These are phyloP conservation scores for Pythium guiyangense DNA, from an alignment of 352 stramenopile species.

Conservation along the genomic window DNA sequence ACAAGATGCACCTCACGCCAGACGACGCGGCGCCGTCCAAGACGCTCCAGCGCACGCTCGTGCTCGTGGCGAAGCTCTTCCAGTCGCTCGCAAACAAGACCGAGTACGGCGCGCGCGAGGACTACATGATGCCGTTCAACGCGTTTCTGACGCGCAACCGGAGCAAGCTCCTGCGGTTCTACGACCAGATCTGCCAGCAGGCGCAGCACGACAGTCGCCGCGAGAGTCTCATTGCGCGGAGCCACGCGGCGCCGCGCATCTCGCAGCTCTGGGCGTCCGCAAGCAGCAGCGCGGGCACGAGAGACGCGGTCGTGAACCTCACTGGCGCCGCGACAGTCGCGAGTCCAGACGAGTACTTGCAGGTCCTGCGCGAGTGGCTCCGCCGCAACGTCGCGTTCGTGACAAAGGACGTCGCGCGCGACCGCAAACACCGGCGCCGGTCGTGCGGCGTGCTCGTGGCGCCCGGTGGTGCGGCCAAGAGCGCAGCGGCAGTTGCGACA, in stretches of 20 bases:
- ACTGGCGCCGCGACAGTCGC: slow-evolving; percentile 28
- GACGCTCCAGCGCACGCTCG: slow-evolving; percentile 55
- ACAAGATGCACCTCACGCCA: slow-evolving; percentile 66
- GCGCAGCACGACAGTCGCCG: slow-evolving; percentile 53
- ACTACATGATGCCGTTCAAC: slow-evolving; percentile 81
- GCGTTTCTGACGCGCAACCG: slow-evolving; percentile 59
- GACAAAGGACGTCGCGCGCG: slow-evolving; percentile 40
- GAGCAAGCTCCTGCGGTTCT: slow-evolving; percentile 54
- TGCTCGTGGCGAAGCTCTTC: slow-evolving; percentile 77
- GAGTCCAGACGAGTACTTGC: slow-evolving; percentile 35
- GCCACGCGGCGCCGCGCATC: slow-evolving; percentile 54
- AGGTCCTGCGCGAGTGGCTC: slow-evolving; percentile 55
- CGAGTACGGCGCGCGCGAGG: slow-evolving; percentile 57
- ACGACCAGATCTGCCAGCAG: slow-evolving; percentile 74
- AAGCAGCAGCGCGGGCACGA: slow-evolving; percentile 10
- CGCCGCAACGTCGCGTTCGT: slow-evolving; percentile 37
- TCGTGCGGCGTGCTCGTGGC: slow-evolving; percentile 8
- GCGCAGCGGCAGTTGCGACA: not conserved
- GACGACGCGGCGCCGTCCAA: slow-evolving; percentile 31
- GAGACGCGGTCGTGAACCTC: slow-evolving; percentile 34
- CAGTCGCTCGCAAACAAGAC: slow-evolving; percentile 80
- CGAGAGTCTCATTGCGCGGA: slow-evolving; percentile 54
- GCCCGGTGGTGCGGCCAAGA: not conserved
- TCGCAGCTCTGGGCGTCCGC: slow-evolving; percentile 45
- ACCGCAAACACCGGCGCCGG: slow-evolving; percentile 44